Conservation (phyloP, 768 basidiomycete genomes). For the Pilatotrama ljubarskyi region DNA sequence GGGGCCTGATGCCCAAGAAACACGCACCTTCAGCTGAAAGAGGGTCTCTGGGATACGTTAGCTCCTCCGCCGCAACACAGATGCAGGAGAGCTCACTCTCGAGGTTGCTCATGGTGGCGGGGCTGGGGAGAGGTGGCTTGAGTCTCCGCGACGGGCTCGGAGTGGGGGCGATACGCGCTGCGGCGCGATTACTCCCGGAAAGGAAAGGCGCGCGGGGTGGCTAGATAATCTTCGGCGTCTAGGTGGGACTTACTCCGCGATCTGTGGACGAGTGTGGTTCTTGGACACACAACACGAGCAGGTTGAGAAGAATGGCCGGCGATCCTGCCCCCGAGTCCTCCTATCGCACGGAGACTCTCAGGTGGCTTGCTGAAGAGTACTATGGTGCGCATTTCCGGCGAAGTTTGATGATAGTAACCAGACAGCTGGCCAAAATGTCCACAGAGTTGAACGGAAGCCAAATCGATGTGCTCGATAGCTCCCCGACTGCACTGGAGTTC, state of each 20-base stretch:
- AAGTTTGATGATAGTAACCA: too few relatives aligned
- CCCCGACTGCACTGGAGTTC: constrained; percentile 72
- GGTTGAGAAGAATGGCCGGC: not conserved
- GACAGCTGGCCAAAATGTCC: too few relatives aligned
- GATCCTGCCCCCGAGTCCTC: not conserved
- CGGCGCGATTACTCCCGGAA: constrained; percentile 7
- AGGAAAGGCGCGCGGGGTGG: constrained; percentile 10
- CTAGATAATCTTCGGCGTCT: constrained; percentile 17
- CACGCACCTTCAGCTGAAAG: constrained; percentile 94
- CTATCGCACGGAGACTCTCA: not conserved
- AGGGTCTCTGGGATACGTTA: constrained; percentile 74
- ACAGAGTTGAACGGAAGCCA: constrained; percentile 63
- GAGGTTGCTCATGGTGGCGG: constrained; percentile 67
- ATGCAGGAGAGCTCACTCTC: constrained; percentile 66
- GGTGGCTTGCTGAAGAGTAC: constrained; percentile 15
- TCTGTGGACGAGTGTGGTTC: not conserved
- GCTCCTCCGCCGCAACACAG: constrained; percentile 8
- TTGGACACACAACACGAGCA: constrained; percentile 6
- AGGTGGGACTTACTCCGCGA: not conserved
- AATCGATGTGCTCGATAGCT: constrained; percentile 48
- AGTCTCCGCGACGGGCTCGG: not conserved
- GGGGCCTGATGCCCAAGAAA: not conserved
- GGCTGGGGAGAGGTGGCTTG: constrained; percentile 3
- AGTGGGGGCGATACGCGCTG: constrained; percentile 14
- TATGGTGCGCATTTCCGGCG: constrained; percentile 5